Evolutionary conservation across 2,329 filamentous ascomycete genomes (phyloP).

Genomic region (Onygenales sp.): DNA sequence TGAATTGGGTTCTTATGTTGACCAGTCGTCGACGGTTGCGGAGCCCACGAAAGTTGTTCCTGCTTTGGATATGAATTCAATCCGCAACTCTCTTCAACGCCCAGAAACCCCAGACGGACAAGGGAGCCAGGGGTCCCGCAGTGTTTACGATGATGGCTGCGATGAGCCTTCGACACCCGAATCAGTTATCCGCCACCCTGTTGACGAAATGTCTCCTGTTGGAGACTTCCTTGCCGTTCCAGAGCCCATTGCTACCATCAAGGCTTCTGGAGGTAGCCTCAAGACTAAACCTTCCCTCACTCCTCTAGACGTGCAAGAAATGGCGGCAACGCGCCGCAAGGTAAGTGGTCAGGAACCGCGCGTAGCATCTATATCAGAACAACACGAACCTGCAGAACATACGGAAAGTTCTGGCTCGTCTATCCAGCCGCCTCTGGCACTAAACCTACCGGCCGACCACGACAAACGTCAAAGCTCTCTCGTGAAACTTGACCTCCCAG

Average conservation of each 20-base stretch:
- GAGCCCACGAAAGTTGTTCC: slow-evolving; percentile 14
- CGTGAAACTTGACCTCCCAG: slow-evolving; percentile 71
- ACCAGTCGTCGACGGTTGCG: slow-evolving; percentile 26
- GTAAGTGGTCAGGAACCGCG: slow-evolving; percentile 62
- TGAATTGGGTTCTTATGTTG: slow-evolving; percentile 47
- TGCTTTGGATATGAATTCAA: slow-evolving; percentile 23
- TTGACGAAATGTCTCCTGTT: slow-evolving; percentile 35
- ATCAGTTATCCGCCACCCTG: slow-evolving; percentile 76
- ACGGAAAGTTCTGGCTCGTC: not conserved
- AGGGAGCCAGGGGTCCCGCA: slow-evolving; percentile 23
- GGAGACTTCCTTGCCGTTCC: slow-evolving; percentile 48
- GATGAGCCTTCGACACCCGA: slow-evolving; percentile 65
- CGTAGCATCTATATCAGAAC: slow-evolving; percentile 4
- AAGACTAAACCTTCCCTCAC: slow-evolving; percentile 85
- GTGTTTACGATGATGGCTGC: slow-evolving; percentile 43
- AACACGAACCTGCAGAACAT: not conserved
- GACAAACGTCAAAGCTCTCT: slow-evolving; percentile 59
- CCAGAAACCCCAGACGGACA: slow-evolving; percentile 44
- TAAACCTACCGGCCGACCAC: not conserved
- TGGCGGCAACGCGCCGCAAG: slow-evolving; percentile 77
- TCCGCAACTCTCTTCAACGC: slow-evolving; percentile 30
- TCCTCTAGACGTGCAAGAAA: slow-evolving; percentile 69
- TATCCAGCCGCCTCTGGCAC: not conserved
- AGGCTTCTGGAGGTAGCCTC: slow-evolving; percentile 72
- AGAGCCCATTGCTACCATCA: slow-evolving; percentile 78